These are phyloP conservation scores for Hypoxylon sp. DNA, from an alignment of 2,329 filamentous ascomycete genomes.

Conservation along the genomic window DNA sequence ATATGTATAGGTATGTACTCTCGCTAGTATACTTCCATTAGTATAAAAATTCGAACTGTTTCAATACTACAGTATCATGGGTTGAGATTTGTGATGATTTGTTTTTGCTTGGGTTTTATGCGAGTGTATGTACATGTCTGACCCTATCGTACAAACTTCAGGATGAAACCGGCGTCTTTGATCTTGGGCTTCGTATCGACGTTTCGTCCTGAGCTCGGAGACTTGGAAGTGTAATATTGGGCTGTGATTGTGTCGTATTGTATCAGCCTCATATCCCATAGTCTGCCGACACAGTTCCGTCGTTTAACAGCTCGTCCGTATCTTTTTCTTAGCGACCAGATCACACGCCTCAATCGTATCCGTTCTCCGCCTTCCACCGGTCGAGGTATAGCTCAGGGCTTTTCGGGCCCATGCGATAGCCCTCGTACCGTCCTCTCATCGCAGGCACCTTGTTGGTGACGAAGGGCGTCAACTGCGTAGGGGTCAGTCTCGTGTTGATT, in stretches of 20 bases:
- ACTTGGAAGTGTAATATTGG: not conserved
- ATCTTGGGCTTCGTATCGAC: not conserved
- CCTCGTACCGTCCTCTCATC: constrained; percentile 62
- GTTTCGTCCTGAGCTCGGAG: too few species aligned
- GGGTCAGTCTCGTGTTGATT: not conserved
- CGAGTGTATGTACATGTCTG: not conserved
- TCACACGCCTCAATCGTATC: constrained; percentile 56
- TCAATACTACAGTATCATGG: not conserved
- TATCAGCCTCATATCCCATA: not conserved
- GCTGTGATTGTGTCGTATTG: not conserved
- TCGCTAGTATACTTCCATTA: constrained; percentile 16
- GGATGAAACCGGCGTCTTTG: not conserved
- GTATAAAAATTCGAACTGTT: constrained; percentile 14
- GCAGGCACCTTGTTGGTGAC: constrained; percentile 68
- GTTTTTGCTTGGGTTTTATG: not conserved
- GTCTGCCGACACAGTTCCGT: not conserved
- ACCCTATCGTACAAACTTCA: not conserved
- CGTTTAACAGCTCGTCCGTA: not conserved
- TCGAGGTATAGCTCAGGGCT: constrained; percentile 69
- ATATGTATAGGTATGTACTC: constrained; percentile 24
- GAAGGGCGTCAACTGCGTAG: constrained; percentile 76
- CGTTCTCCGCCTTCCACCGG: constrained; percentile 74
- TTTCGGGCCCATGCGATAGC: constrained; percentile 60
- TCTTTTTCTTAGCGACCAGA: not conserved
- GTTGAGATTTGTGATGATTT: not conserved